Evolutionary conservation across 2,329 filamentous ascomycete species (phyloP), one percentile per base, ranked within the genome.

Genomic region (Xylaria digitata): DNA sequence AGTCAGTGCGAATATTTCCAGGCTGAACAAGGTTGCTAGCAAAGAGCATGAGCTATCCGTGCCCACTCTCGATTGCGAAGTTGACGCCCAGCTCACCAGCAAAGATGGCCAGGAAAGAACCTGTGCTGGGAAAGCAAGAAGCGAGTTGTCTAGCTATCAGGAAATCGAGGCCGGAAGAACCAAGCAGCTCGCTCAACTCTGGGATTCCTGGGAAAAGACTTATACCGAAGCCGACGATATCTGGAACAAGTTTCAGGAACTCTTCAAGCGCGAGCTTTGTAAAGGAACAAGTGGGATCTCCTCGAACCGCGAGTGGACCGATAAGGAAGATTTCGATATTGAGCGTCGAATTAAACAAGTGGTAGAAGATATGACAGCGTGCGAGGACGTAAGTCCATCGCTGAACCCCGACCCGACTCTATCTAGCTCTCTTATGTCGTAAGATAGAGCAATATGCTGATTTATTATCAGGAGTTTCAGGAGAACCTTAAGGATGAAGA

Each of bases 401-500:
- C 37, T 58, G 19, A 52, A 62, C 9, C 57, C 53, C 11, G 63
- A 55, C 30, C 57, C 61, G 43, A 62, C 53, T 34, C 30, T 65
- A 30, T 63, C 68, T 34, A 56, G 63, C 32, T 72, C 71, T 42
- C 71, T 71, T 9, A 75, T 32, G 49, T 75, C 72, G 54, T 73
- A 74, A 17, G 69, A 61, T 17, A 68, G 67, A 8, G 69, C 67
- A 26, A 73, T 68, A 60, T 75, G 71, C 72, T 77, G 69, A 78
- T 73, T 74, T 17, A 74, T 21, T 34, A 74, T 65, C 55, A 78
- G 75, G 59, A 76, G 54, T 74, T 75, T 70, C 70, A 75, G 5
- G 56, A 75, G 67, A 70, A 75, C 49, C 74, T 77, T 30, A 66
- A 76, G 56, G 59, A 72, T 19, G 71, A 77, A 70, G 65, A 70